These are phyloP conservation scores for Carpinus viminea DNA, from an alignment of 306 rosid species.

Conservation along the genomic window DNA sequence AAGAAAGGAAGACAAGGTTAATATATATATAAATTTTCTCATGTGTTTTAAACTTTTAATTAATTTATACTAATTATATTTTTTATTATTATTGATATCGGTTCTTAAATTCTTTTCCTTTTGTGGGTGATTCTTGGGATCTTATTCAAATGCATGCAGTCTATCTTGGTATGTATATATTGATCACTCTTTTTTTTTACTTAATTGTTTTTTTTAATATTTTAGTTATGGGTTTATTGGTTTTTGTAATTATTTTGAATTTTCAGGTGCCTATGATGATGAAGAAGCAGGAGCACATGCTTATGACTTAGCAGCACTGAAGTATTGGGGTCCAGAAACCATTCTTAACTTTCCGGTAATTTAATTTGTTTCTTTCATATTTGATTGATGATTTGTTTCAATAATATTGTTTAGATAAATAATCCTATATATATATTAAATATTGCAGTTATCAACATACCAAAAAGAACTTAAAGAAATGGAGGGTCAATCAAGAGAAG, in stretches of 20 bases:
- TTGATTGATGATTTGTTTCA: neutral
- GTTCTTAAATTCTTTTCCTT: neutral
- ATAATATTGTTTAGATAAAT: neutral
- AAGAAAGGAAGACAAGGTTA: constrained; percentile 96
- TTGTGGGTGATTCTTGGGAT: constrained; percentile 1
- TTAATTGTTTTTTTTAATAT: neutral
- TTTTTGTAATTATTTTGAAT: neutral
- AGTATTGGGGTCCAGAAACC: constrained; percentile 89
- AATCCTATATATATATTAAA: neutral
- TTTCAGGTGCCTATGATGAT: constrained; percentile 87
- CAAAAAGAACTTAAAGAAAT: constrained; percentile 67
- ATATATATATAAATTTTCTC: neutral
- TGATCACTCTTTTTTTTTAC: neutral
- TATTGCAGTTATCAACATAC: constrained; percentile 54
- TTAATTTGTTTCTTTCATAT: neutral
- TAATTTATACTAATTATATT: neutral
- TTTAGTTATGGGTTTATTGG: too few species aligned
- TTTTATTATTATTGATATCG: neutral
- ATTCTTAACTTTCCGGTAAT: constrained; percentile 82
- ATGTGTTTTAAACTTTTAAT: neutral
- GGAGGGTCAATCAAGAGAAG: constrained; percentile 87
- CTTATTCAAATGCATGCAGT: constrained; percentile 46
- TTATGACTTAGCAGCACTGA: constrained; percentile 97
- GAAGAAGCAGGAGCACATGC: constrained; percentile 98
- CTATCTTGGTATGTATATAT: constrained; percentile 59